These are phyloP conservation scores for Termitomyces sp. DNA, from an alignment of 768 basidiomycete genomes.

Conservation along the genomic window DNA sequence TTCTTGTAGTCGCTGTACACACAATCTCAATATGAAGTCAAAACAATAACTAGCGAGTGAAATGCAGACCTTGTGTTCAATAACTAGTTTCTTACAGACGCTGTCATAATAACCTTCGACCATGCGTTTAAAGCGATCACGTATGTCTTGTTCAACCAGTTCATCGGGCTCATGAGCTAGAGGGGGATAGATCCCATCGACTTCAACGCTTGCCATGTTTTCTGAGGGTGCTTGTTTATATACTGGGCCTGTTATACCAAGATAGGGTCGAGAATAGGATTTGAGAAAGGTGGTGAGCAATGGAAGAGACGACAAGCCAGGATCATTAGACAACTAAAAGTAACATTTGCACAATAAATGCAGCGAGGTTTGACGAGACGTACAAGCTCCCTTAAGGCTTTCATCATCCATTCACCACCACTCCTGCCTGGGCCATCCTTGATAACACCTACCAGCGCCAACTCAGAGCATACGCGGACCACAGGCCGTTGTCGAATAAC, in stretches of 20 bases:
- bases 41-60: background rate
- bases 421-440: slow-evolving; percentile 66
- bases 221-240: slow-evolving; percentile 56
- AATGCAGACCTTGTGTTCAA: slow-evolving; percentile 78
- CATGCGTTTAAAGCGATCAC: slow-evolving; percentile 88
- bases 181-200: slow-evolving; percentile 35
- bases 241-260: slow-evolving; percentile 64
- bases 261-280: slow-evolving; percentile 83
- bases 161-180: slow-evolving; percentile 57
- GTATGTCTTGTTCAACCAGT: slow-evolving; percentile 80
- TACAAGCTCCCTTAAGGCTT: slow-evolving; percentile 80
- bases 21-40: background rate
- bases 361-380: slow-evolving; percentile 20
- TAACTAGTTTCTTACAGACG: slow-evolving; percentile 86
- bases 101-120: slow-evolving; percentile 92
- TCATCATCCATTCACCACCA: slow-evolving; percentile 90
- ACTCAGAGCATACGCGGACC: slow-evolving; percentile 83
- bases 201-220: slow-evolving; percentile 32
- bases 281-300: slow-evolving; percentile 91
- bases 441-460: slow-evolving; percentile 85
- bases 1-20: slow-evolving; percentile 82
- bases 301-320: slow-evolving; percentile 82
- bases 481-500: slow-evolving; percentile 81
- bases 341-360: slow-evolving; percentile 6
- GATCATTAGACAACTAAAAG: slow-evolving; percentile 80